Evolutionary conservation across 345 rosid species (phyloP), one percentile per base, ranked within the genome.

Genomic region (Salix arbutifolia): DNA sequence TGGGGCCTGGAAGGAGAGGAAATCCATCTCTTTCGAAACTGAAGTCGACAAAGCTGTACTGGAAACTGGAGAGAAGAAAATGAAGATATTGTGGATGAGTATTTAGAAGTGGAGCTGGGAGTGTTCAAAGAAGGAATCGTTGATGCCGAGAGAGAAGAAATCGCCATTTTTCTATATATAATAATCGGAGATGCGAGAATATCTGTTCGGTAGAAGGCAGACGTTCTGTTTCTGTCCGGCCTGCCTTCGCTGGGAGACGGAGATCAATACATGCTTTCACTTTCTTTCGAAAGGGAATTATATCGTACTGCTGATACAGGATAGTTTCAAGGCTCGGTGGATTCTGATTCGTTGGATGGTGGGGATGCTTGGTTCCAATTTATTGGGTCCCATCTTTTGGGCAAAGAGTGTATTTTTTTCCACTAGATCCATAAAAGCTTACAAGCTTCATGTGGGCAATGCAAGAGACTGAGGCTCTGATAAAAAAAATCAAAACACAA

Each of bases 141-240:
- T 7, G 89, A 65, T 8, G 88, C 84, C 3, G 87, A 74, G 40
- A 90, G 72, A 17, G 86, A 76, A 67, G 74, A 85, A 74, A 84
- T 82, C 89, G 93, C 89, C 96, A 89, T 89, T 75, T 48, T 38
- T 18, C 10, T 1, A 18, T 38, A 17, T 50, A 71, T 9, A 2
- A 52, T 71, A 56, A n/a, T 40, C 17, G 31, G 19, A 16, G 23
- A 26, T 26, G 25, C 9, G 21, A 60, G 44, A 79, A 74, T 74
- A 74, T 37, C 35, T 60, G 67, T 1, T 58, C 40, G 62, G 62
- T n/a, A 56, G n/a, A n/a, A 4, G 25, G 23, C 62, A 4, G 25
- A 56, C 28, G 62, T 56, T n/a, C 26, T 56, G 12, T 1, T 56
- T 56, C 23, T 56, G 28, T 56, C 28, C 62, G 16, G 16, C 50